These are phyloP conservation scores for Botrytis fragariae DNA, from an alignment of 2,329 filamentous ascomycete species.

Conservation along the genomic window DNA sequence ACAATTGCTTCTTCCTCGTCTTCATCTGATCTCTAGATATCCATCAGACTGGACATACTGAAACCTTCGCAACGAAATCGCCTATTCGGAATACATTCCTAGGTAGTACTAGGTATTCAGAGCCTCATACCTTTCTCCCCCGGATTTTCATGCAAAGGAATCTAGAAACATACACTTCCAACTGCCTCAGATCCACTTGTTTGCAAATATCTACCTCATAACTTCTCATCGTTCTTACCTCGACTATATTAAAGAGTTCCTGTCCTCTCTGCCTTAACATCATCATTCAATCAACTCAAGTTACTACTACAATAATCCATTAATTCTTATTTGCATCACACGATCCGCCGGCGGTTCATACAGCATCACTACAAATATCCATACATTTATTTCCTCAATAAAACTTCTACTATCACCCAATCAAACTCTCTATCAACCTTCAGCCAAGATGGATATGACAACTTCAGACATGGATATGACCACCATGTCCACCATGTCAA, in stretches of 20 bases:
- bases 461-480: constrained; percentile 23
- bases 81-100: background rate
- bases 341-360: constrained; percentile 17
- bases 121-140: constrained; percentile 2
- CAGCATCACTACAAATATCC: constrained; percentile 4
- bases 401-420: background rate
- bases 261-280: constrained; percentile 5
- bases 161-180: constrained; percentile 19
- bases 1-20: background rate
- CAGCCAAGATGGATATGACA: constrained; percentile 23
- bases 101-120: background rate
- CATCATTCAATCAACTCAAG: background rate
- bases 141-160: constrained; percentile 11
- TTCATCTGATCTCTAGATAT: background rate
- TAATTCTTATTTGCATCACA: background rate
- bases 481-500: constrained; percentile 34
- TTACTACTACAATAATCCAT: background rate
- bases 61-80: constrained; percentile 9
- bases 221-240: constrained; percentile 23
- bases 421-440: constrained; percentile 6
- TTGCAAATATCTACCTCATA: constrained; percentile 26
- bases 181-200: constrained; percentile 15
- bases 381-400: background rate
- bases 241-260: constrained; percentile 7
- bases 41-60: background rate